Base-by-base conservation (phyloP, 2,329 filamentous ascomycete genomes). In the Aspergillus fischeri region DNA sequence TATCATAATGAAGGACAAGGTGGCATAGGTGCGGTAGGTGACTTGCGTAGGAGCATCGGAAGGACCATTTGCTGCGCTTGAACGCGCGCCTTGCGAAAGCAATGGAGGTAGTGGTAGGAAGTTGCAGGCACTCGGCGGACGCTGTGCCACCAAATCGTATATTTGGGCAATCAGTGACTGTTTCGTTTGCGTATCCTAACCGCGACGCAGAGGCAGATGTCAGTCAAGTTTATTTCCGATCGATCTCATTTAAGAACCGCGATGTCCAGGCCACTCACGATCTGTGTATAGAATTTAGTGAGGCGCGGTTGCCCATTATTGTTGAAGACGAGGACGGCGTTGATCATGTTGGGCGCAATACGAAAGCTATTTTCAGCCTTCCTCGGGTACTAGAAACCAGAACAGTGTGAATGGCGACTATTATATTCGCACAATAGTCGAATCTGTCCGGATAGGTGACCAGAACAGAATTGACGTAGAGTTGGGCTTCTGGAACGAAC, bases 281-380 rank as follows among this genome's bases (percentile, higher is more conserved):
- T 86, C 74, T 97, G 93, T 1, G 93, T 97, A 75, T 99, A 99
- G 81, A 99, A 99, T 71, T 97, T 97, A 67, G 93, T 97, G 73
- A 99, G 83, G 55, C 94, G 89, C 41, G 94, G 93, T 77, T 99
- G 93, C 63, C 94, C 94, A 68, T 93, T 91, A 80, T 96, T 96
- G 72, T 99, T 99, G 82, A 99, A 99, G 73, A 99, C 93, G 64
- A 99, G 83, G 60, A 99, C 93, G 32, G 95, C 94, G 81, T 96
- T 99, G 76, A 99, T 97, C 94, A 99, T 99, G 65, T 63, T 72
- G 62, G 28, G 25, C 24, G 44, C 20, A 28, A 42, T 7, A n/a
- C 41, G n/a, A 21, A 50, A 11, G n/a, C 17, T 38, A 38, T n/a
- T 25, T 11, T 32, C 28, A 24, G n/a, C 11, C 4, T 24, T 51